Base-by-base conservation (phyloP, 2,329 filamentous ascomycete species). In the Tolypocladium guangdongense region DNA sequence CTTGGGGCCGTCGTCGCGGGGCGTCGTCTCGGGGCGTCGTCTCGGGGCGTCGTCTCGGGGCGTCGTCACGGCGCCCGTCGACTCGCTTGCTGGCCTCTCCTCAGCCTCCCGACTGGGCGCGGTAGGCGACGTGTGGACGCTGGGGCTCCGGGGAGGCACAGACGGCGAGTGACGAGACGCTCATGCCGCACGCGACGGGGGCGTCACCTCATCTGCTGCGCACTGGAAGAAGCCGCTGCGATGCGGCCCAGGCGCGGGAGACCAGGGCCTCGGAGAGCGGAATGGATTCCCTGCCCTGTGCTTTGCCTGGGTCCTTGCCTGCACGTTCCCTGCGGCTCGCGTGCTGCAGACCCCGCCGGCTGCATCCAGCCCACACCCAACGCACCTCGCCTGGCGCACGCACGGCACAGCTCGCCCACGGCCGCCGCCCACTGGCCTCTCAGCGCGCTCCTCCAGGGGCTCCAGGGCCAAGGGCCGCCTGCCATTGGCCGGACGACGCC, bases 261-360 rank as follows among this genome's bases (percentile, higher is more conserved):
- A 30, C 46, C 46, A 38, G 52, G 51, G 52, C 24, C 52, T 49
- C 52, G 52, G 46, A 43, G 27, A 35, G 32, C 52, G 32, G 27
- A 41, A 39, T 33, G 16, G n/a, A 14, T 20, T 27, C 51, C 51
- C 43, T 27, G 14, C 22, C 22, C 33, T n/a, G n/a, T n/a, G n/a
- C n/a, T n/a, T n/a, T n/a, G n/a, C n/a, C n/a, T n/a, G n/a, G n/a
- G n/a, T n/a, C n/a, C n/a, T n/a, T n/a, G n/a, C n/a, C n/a, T n/a
- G n/a, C n/a, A n/a, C 39, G 54, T 52, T 56, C 57, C 54, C 61
- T 63, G 59, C 62, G 60, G 55, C 52, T 56, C 56, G 59, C 54
- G 52, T 59, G 58, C 53, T 59, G 54, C 57, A 33, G 51, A 48
- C 22, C 46, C 47, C 41, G 54, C 51, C 45, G 39, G 36, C 49